phyloP scores from a whole-genome alignment of 164 flowering plant genomes.

The Umbilicus rupestris region DNA sequence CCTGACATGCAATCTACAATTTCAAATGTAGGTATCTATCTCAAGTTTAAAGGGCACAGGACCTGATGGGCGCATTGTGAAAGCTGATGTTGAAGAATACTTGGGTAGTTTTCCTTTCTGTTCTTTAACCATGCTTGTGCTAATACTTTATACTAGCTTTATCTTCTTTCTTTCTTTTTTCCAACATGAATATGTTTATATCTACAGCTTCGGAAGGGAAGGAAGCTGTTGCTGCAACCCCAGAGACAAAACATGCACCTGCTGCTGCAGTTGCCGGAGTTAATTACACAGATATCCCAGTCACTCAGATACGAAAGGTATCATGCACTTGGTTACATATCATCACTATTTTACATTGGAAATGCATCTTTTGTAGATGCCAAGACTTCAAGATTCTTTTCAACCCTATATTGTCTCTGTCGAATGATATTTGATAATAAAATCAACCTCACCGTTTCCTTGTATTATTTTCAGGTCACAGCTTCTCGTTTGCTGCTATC shows the following conservation, averaged over 20 bases:
- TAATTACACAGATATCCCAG: constrained; percentile 72
- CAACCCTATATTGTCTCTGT: not conserved
- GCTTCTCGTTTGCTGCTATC: constrained; percentile 83
- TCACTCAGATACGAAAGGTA: constrained; percentile 92
- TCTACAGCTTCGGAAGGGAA: constrained; percentile 53
- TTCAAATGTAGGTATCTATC: constrained; percentile 48
- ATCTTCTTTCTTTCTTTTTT: constrained; percentile 1
- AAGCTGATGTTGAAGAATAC: constrained; percentile 95
- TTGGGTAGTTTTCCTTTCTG: constrained; percentile 41
- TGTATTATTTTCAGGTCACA: constrained; percentile 45
- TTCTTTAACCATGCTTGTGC: not conserved
- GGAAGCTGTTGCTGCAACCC: constrained; percentile 33
- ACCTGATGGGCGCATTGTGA: constrained; percentile 84
- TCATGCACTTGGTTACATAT: not conserved
- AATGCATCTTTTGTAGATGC: not conserved
- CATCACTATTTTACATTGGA: not conserved
- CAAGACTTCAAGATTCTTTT: not conserved
- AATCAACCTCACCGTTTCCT: not conserved
- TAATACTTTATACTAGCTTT: not conserved
- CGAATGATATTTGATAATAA: not conserved
- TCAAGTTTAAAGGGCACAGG: constrained; percentile 91
- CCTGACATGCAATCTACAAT: not conserved
- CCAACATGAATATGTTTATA: not conserved
- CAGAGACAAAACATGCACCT: constrained; percentile 31
- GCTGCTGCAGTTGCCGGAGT: constrained; percentile 20